Percentiles rank a stretch among this genome's conserved stretches.
Evolutionary conservation across 345 rosid species (phyloP).

Genomic region (Stellera chamaejasme): DNA sequence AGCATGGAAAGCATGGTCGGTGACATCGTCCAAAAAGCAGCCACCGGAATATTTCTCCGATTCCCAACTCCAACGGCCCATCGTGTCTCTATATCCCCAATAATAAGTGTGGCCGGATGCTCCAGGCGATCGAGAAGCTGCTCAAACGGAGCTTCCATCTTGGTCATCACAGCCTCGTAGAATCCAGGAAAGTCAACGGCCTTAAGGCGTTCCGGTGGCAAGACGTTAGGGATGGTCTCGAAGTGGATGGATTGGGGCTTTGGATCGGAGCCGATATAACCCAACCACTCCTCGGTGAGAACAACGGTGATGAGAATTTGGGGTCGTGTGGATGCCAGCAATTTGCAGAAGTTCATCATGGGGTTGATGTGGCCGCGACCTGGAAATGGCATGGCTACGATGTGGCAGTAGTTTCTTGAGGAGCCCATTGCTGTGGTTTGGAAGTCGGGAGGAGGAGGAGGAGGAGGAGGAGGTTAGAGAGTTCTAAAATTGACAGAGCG

Average conservation of each 20-base stretch:
- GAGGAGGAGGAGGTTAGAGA: too few species aligned
- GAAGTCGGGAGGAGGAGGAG: too few species aligned
- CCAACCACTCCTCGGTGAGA: constrained; percentile 35
- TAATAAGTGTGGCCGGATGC: constrained; percentile 20
- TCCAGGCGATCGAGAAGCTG: constrained; percentile 33
- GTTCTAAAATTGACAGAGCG: too few species aligned
- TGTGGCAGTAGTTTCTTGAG: constrained; percentile 10
- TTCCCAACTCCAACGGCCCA: constrained; percentile 28
- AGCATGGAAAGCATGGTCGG: constrained; percentile 27
- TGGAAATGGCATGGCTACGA: constrained; percentile 34
- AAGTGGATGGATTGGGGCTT: constrained; percentile 12
- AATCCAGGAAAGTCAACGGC: constrained; percentile 20
- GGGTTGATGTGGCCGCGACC: constrained; percentile 35
- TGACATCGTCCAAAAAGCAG: constrained; percentile 35
- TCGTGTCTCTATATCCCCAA: constrained; percentile 27
- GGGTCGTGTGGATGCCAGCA: constrained; percentile 13
- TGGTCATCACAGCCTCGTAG: constrained; percentile 25
- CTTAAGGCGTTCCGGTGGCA: constrained; percentile 24
- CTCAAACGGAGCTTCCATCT: constrained; percentile 29
- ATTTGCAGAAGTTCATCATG: constrained; percentile 34
- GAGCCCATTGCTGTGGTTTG: too few species aligned
- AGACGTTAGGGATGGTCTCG: constrained; percentile 22
- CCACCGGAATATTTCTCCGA: constrained; percentile 36
- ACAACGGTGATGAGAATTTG: constrained; percentile 20
- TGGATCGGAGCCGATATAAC: constrained; percentile 14